Percentiles rank a stretch among this genome's conserved stretches.
These are phyloP conservation scores for Mortierella alpina DNA, from an alignment of 192 early-diverging fungal genomes.

Conservation along the genomic window DNA sequence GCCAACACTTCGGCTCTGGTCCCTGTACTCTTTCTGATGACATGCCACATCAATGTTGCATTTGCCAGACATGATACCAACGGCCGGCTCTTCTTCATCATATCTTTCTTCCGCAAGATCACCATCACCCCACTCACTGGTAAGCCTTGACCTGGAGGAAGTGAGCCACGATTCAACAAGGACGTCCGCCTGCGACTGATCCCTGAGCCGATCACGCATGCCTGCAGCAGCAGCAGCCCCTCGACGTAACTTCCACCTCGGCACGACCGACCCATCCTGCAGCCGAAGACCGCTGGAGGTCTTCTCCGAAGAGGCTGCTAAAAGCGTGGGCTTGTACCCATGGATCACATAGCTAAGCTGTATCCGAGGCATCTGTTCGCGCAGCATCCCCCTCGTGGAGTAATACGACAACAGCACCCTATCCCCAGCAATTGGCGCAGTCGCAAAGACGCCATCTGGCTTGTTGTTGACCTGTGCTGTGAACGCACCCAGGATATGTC, in stretches of 20 bases:
- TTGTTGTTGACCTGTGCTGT: constrained; percentile 54
- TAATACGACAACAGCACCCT: constrained; percentile 46
- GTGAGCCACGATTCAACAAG: not conserved
- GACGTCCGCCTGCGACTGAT: not conserved
- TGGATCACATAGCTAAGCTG: constrained; percentile 52
- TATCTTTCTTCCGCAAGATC: not conserved
- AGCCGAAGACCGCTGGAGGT: constrained; percentile 18
- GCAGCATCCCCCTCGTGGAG: constrained; percentile 17
- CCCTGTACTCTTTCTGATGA: constrained; percentile 34
- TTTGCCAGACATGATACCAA: constrained; percentile 51
- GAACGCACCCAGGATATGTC: constrained; percentile 49
- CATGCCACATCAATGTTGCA: constrained; percentile 60
- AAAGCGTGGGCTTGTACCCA: constrained; percentile 54
- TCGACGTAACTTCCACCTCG: not conserved
- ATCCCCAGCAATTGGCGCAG: constrained; percentile 53
- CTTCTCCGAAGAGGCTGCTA: constrained; percentile 19
- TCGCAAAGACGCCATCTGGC: constrained; percentile 53
- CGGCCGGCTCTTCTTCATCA: not conserved
- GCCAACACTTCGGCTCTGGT: constrained; percentile 55
- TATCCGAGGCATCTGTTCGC: constrained; percentile 26
- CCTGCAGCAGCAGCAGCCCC: too few relatives aligned
- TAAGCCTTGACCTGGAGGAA: not conserved
- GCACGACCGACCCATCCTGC: constrained; percentile 21
- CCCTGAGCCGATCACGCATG: constrained; percentile 3
- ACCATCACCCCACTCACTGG: not conserved